phyloP scores from a whole-genome alignment of 169 alveolate species.

The Cryptosporidium meleagridis region DNA sequence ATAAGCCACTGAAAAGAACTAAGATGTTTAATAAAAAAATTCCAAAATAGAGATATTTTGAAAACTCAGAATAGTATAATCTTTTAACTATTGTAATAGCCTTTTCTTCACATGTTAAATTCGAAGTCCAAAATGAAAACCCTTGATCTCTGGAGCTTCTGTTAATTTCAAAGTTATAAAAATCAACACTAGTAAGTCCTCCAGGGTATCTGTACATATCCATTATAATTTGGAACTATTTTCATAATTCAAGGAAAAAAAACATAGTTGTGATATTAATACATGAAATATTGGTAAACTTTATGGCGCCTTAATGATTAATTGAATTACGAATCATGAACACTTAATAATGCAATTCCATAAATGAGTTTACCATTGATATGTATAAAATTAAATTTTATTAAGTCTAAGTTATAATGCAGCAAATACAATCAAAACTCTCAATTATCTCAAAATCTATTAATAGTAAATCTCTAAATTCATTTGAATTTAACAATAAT shows the following conservation, averaged over 20 bases:
- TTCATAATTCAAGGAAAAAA: not conserved
- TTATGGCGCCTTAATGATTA: conserved; percentile 1
- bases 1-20: conserved; percentile 39
- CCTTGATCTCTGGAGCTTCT: conserved; percentile 7
- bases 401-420: not conserved
- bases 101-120: conserved; percentile 50
- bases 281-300: conserved; percentile 2
- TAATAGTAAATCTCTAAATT: conserved; percentile 1
- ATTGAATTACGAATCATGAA: not conserved
- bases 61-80: conserved; percentile 63
- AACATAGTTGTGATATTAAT: not conserved
- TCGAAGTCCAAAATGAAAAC: not conserved
- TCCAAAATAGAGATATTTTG: conserved; percentile 52
- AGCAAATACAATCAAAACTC: conserved; percentile 20
- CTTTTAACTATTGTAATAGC: conserved; percentile 55
- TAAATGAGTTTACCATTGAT: not conserved
- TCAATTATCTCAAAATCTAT: conserved; percentile 20
- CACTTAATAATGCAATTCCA: not conserved
- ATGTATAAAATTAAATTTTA: not conserved
- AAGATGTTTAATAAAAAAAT: conserved; percentile 45
- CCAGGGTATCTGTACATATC: conserved; percentile 59
- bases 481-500: not conserved
- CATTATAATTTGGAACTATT: conserved; percentile 7
- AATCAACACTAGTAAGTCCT: conserved; percentile 31
- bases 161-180: conserved; percentile 37